Evolutionary conservation across 305 asterid species (phyloP), one percentile per base, ranked within the genome.

Genomic region (Fraxinus dipetala): DNA sequence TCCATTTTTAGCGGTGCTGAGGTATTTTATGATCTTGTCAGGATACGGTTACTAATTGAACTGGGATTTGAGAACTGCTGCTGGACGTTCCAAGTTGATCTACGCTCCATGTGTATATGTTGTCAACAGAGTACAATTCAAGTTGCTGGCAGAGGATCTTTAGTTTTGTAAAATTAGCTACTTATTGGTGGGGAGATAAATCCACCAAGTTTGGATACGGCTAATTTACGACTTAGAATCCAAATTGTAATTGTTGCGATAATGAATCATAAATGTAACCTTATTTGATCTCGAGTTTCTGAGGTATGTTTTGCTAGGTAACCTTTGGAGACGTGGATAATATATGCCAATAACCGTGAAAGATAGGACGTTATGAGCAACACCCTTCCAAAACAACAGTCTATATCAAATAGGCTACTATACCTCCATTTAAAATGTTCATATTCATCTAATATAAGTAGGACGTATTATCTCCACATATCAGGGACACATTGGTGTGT

Each of bases 41-140:
- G 95, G 95, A 45, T 91, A 90, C 0, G 95, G 95, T 75, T 91
- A 91, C 90, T 93, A 82, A 80, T 88, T 63, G 22, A 72, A 51
- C 59, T n/a, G 72, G 74, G 59, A 6, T 9, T 32, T 24, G 80
- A 35, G 74, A 24, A 36, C 72, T 32, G 78, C 35, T 59, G 85
- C 40, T 14, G 82, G 79, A 70, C 11, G 31, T 69, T 51, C 40
- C 3, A 74, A 45, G 48, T 54, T 0, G 28, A 73, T 38, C 77
- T 45, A 10, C 24, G 2, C 31, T 9, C 4, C 40, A 34, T 11
- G 31, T 36, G 61, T 51, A 2, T 6, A 13, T 28, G 16, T 54
- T 54, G 24, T 5, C 24, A 4, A 54, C 70, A 3, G 26, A 22
- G 11, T 61, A 22, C 0, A 61, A 31, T 61, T 61, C 65, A 36